Evolutionary conservation across 2,329 filamentous ascomycete genomes (phyloP).

Genomic region (Boeremia exigua): DNA sequence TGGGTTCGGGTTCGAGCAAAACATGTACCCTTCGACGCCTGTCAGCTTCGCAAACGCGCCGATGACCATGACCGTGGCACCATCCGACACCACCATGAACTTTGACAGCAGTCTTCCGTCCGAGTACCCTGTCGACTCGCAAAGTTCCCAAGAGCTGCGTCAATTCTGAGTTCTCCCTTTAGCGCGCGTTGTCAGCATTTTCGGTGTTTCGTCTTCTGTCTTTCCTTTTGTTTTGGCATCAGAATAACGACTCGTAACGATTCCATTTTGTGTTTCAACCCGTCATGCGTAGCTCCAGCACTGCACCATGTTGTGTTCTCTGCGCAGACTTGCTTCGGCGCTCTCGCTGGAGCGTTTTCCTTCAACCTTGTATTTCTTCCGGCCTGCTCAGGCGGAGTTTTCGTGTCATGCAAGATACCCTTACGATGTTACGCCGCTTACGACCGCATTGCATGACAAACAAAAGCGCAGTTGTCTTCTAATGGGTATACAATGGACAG

Average conservation of each 20-base stretch:
- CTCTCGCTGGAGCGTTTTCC: conserved; percentile 12
- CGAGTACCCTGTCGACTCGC: conserved; percentile 7
- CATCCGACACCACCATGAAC: conserved; percentile 1
- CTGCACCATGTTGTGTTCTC: conserved; percentile 1
- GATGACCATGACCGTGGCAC: conserved; percentile 8
- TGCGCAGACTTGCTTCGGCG: conserved; percentile 24
- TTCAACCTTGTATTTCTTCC: conserved; percentile 11
- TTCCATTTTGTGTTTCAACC: not conserved
- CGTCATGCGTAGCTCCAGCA: conserved; percentile 17
- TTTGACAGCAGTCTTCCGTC: conserved; percentile 20
- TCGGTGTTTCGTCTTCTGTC: conserved; percentile 8
- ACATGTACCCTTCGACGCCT: conserved; percentile 4
- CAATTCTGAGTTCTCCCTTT: not conserved
- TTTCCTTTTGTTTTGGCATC: not conserved
- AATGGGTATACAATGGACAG: conserved; percentile 21
- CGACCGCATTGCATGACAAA: conserved; percentile 31
- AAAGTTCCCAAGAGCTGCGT: not conserved
- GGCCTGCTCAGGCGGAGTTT: conserved; percentile 10
- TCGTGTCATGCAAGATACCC: conserved; percentile 30
- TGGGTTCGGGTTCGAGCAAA: conserved; percentile 2
- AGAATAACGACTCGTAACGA: conserved; percentile 1
- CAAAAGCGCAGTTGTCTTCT: conserved; percentile 19
- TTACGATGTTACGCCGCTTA: conserved; percentile 35
- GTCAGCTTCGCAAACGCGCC: conserved; percentile 6
- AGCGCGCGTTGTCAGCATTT: conserved; percentile 14